Evolutionary conservation across 495 filamentous ascomycete species (phyloP).

Genomic region (Bacidia gigantensis): DNA sequence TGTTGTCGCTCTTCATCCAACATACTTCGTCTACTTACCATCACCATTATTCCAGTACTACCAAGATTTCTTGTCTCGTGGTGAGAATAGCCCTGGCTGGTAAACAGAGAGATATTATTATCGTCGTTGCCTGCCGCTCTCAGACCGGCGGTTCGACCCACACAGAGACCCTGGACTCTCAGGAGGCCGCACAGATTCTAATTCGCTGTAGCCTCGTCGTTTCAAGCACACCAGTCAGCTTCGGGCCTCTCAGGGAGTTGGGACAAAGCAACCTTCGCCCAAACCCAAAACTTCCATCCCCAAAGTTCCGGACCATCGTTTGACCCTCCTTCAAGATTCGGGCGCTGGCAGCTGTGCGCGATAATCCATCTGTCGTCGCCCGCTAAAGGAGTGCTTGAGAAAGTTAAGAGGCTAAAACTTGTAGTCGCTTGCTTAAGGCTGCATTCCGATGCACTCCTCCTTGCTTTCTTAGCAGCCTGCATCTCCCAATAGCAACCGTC

Average conservation of each 20-base stretch:
- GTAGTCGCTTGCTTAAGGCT: conserved; percentile 8
- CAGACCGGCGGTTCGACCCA: too few species aligned
- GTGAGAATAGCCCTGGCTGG: too few species aligned
- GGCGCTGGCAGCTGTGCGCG: not conserved
- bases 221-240: conserved; percentile 14
- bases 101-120: too few species aligned
- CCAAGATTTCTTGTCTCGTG: too few species aligned
- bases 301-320: not conserved
- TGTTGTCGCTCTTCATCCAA: too few species aligned
- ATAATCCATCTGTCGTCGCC: not conserved
- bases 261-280: conserved; percentile 2
- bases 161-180: too few species aligned
- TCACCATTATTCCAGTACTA: too few species aligned
- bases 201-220: conserved; percentile 12
- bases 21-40: too few species aligned
- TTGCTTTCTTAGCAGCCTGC: conserved; percentile 8
- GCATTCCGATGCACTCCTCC: conserved; percentile 16
- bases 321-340: not conserved
- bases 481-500: conserved; percentile 12
- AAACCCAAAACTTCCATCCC: not conserved
- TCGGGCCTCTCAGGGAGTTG: not conserved
- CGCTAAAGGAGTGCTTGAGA: not conserved
- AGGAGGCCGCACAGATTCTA: not conserved
- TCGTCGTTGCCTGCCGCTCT: too few species aligned
- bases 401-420: too few species aligned